Evolutionary conservation across 176 grass and related monocot species (phyloP), one percentile per base, ranked within the genome.

Genomic region (Tillandsia fasciculata): DNA sequence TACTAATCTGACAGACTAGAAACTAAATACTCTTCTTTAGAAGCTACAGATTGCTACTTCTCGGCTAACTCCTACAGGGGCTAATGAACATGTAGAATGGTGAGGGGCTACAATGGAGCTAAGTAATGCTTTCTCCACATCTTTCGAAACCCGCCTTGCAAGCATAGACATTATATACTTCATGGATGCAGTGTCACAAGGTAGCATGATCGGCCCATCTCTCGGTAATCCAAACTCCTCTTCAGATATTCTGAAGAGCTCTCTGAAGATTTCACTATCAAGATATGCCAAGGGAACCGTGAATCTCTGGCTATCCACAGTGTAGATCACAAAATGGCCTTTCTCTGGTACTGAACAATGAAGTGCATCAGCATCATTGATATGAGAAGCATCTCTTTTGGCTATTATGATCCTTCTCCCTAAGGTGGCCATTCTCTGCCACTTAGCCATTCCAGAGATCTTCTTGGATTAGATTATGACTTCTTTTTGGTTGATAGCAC

Each of bases 401-500:
- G 56, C 13, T 57, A 24, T 26, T 5, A 73, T 22, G 18, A 77
- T 79, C 80, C 64, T 87, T 77, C 75, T 82, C 8, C 79, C 68
- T 2, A 85, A 11, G 1, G 61, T 58, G 0, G 79, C 65, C 48
- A 85, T 64, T 26, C 69, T 80, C 3, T 77, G 81, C 88, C 82
- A 91, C 49, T 80, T 91, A 12, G 83, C 83, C 17, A 85, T 80
- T 23, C 83, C 70, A 66, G 72, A 50, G 12, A 88, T 65, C 58
- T 65, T 87, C 69, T 78, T 86, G 24, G 76, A n/a, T 77, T 49
- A 86, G 66, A 89, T 9, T 79, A 82, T 86, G 51, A 6, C 59
- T 71, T 27, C 2, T 48, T 69, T 51, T 72, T 79, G 59, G 33
- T 42, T 42, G 33, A 42, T 42, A 42, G 33, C 33, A 7, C 4